Percentiles rank a stretch among this genome's conserved stretches.
Evolutionary conservation across 1,284 basidiomycete species (phyloP).

Genomic region (Ustilago hordei): DNA sequence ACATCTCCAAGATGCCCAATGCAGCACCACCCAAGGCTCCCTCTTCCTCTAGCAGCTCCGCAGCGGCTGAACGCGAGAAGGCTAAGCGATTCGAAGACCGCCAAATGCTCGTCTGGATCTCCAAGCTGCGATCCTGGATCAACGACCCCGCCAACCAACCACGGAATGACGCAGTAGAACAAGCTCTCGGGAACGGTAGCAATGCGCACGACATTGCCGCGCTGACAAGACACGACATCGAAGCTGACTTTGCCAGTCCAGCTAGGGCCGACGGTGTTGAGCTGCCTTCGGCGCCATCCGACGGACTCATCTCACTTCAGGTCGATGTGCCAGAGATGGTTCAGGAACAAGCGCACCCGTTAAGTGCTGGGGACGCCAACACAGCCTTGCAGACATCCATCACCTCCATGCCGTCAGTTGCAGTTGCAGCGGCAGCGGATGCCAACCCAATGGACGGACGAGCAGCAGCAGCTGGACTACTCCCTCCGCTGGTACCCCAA

Average conservation of each 20-base stretch:
- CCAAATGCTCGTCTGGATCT: slow-evolving; percentile 61
- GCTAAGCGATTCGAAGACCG: slow-evolving; percentile 54
- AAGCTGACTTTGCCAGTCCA: not conserved
- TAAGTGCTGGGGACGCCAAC: not conserved
- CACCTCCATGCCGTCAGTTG: not conserved
- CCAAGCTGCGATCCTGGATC: slow-evolving; percentile 58
- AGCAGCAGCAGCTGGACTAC: slow-evolving; percentile 9
- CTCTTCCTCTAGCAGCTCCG: slow-evolving; percentile 61
- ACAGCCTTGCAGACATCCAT: not conserved
- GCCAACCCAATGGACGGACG: not conserved
- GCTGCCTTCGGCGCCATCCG: slow-evolving; percentile 18
- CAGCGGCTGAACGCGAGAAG: slow-evolving; percentile 55
- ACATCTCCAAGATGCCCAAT: slow-evolving; percentile 58
- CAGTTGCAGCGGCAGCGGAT: not conserved
- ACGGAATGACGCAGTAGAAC: not conserved
- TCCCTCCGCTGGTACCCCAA: slow-evolving; percentile 35
- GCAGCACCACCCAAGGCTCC: slow-evolving; percentile 35
- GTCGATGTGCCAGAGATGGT: slow-evolving; percentile 35
- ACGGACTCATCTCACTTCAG: slow-evolving; percentile 37
- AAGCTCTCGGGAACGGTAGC: not conserved
- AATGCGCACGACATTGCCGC: not conserved
- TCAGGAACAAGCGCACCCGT: slow-evolving; percentile 1
- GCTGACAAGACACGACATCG: not conserved
- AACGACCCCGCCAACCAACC: slow-evolving; percentile 34
- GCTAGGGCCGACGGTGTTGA: not conserved